Evolutionary conservation across 2,329 filamentous ascomycete genomes (phyloP), one percentile per base, ranked within the genome.

Genomic region (Helotiales sp.): DNA sequence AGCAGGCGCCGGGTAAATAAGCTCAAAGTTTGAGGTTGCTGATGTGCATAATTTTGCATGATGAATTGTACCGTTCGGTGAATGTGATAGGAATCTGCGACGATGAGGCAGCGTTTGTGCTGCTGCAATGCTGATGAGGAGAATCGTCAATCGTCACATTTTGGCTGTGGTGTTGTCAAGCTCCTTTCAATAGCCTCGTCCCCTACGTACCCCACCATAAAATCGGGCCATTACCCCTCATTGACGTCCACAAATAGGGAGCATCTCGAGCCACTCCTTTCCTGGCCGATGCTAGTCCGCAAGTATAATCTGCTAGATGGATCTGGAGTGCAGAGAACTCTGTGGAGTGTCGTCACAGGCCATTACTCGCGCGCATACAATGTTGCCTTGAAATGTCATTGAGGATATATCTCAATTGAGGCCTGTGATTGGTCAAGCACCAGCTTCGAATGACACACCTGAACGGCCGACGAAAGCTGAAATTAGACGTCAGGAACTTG

Each of bases 131-230:
- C 33, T 10, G 36, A 24, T 19, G 15, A 38, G 40, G 22, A 13
- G 17, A 49, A 25, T 50, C n/a, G n/a, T n/a, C n/a, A n/a, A 60
- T 56, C 58, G 50, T 60, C 48, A 52, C 58, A 38, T 54, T 57
- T 44, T 29, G 47, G 36, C n/a, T n/a, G 15, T 59, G 56, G 54
- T 59, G 54, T 62, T 62, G 56, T 57, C 38, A 27, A 33, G 27
- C 34, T 22, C 53, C 17, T 50, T 55, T 27, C 25, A 40, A 31
- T 8, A 2, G 12, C 29, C n/a, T n/a, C n/a, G 42, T 42, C 33
- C 25, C 22, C 22, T n/a, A 17, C 40, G 13, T 29, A 31, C 46
- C 38, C 31, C 34, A 47, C 38, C 17, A 17, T 25, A 44, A 44
- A 27, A 44, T 44, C 40, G 40, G 40, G 40, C 22, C 40, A 44